These are phyloP conservation scores for Coemansia javaensis DNA, from an alignment of 192 early-diverging fungal species.

Conservation along the genomic window DNA sequence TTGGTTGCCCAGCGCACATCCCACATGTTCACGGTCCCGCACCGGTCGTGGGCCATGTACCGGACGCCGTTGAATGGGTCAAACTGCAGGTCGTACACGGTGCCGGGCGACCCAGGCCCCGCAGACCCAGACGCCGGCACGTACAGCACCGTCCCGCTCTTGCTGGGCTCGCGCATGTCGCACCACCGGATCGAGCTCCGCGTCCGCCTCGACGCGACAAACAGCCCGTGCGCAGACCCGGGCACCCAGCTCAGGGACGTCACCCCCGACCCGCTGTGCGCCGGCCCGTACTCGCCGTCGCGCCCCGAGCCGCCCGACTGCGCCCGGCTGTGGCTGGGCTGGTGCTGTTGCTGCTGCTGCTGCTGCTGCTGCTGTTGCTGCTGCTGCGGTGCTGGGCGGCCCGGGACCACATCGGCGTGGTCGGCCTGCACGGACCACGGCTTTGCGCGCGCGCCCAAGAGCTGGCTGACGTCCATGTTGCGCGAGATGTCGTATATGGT, in stretches of 20 bases:
- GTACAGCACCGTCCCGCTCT: slow-evolving; percentile 25
- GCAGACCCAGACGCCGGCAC: slow-evolving; percentile 15
- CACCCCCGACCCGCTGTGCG: slow-evolving; percentile 24
- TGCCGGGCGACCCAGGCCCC: slow-evolving; percentile 5
- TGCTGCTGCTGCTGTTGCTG: neutral
- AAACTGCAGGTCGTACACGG: slow-evolving; percentile 45
- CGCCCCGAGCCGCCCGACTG: slow-evolving; percentile 13
- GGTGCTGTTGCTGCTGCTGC: slow-evolving; percentile 3
- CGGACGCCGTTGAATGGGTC: slow-evolving; percentile 41
- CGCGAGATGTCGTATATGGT: slow-evolving; percentile 30
- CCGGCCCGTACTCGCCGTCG: slow-evolving; percentile 22
- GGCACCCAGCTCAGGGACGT: slow-evolving; percentile 43
- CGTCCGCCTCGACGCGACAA: slow-evolving; percentile 28
- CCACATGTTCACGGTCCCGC: slow-evolving; percentile 38
- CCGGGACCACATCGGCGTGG: slow-evolving; percentile 2
- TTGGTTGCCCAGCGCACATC: slow-evolving; percentile 38
- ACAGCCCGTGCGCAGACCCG: slow-evolving; percentile 23
- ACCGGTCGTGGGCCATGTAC: slow-evolving; percentile 42
- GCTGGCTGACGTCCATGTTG: slow-evolving; percentile 26
- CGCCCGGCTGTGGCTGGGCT: slow-evolving; percentile 8
- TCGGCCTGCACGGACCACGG: slow-evolving; percentile 23
- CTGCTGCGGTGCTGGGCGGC: neutral
- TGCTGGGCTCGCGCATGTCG: slow-evolving; percentile 28
- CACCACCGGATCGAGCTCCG: slow-evolving; percentile 39
- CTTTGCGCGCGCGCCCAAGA: slow-evolving; percentile 23